A percentile compares a stretch with the other conserved stretches of the same genome.
Evolutionary conservation across 306 rosid species (phyloP).

Genomic region (Vigna nakashimae): DNA sequence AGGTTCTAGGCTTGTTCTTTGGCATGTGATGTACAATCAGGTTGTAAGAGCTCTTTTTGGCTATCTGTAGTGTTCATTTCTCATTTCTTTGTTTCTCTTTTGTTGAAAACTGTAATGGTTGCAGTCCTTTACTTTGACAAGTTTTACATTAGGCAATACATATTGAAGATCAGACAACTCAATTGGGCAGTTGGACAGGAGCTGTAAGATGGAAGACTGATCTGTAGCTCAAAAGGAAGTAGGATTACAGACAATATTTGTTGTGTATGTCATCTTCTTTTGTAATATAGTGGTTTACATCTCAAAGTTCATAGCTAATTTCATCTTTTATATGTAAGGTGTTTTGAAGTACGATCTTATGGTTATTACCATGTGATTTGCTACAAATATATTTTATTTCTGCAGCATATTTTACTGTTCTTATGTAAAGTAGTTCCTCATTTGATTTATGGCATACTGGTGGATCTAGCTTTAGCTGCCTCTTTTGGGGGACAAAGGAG

Average conservation of each 20-base stretch:
- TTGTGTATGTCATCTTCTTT: constrained; percentile 60
- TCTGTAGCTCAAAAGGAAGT: constrained; percentile 66
- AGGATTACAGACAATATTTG: constrained; percentile 58
- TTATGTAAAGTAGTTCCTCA: not conserved
- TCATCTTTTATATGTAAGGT: constrained; percentile 45
- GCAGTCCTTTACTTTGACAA: constrained; percentile 55
- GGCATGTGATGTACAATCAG: constrained; percentile 55
- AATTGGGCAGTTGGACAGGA: constrained; percentile 60
- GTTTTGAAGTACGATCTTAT: constrained; percentile 33
- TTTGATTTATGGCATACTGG: constrained; percentile 15
- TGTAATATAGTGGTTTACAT: constrained; percentile 55
- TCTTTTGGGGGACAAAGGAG: constrained; percentile 18
- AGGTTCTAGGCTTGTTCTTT: constrained; percentile 47
- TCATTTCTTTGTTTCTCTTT: constrained; percentile 48
- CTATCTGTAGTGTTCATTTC: constrained; percentile 50
- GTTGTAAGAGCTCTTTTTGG: constrained; percentile 51
- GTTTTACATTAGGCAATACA: constrained; percentile 57
- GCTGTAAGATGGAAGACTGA: constrained; percentile 65
- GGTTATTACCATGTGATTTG: constrained; percentile 38
- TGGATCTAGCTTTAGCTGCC: constrained; percentile 18
- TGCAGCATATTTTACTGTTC: constrained; percentile 22
- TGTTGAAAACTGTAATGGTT: constrained; percentile 53
- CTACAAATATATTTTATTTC: constrained; percentile 41
- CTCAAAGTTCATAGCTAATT: constrained; percentile 53
- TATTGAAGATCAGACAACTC: constrained; percentile 60